Evolutionary conservation across 371 early-diverging fungal genomes (phyloP), one percentile per base, ranked within the genome.

Genomic region (Mucor irregularis): DNA sequence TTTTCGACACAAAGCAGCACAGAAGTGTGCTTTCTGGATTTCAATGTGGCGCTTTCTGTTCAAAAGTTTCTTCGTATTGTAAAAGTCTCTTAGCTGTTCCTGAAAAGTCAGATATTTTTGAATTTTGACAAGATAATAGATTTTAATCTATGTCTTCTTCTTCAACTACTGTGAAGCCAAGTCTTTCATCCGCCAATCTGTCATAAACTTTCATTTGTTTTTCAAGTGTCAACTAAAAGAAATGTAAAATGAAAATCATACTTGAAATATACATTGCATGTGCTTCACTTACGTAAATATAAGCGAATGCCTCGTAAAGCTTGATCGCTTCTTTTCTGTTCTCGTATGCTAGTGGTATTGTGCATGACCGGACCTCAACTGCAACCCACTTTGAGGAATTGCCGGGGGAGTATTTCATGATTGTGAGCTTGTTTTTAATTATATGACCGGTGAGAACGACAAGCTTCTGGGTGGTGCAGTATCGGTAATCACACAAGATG

Each of bases 281-380:
- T 35, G 28, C 14, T 39, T 19, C 3, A 51, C 53, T 53, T 53
- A 43, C 43, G 25, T 53, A 53, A 34, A 53, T 53, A 22, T 44
- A 53, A n/a, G 53, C 53, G 35, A 53, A 53, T 7, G 25, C 13
- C 26, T 53, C 33, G n/a, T 28, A 53, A 21, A 53, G 33, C 34
- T 53, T 43, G 45, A 53, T 53, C 4, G 8, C 7, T 8, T 31
- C 44, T 30, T 43, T 53, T 44, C 53, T 43, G 11, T 13, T 34
- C n/a, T 53, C 44, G 25, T 34, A 53, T 9, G 22, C 10, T 24
- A 53, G 25, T 1, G 53, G 53, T 35, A 53, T 24, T 19, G 4
- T 30, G 13, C 52, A 52, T 3, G 30, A 52, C 22, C 52, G 0
- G 7, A 17, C 31, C 22, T 52, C 49, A 21, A 52, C 42, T 21